Base-by-base conservation (phyloP, 2,329 filamentous ascomycete genomes). In the Apiospora sp. region DNA sequence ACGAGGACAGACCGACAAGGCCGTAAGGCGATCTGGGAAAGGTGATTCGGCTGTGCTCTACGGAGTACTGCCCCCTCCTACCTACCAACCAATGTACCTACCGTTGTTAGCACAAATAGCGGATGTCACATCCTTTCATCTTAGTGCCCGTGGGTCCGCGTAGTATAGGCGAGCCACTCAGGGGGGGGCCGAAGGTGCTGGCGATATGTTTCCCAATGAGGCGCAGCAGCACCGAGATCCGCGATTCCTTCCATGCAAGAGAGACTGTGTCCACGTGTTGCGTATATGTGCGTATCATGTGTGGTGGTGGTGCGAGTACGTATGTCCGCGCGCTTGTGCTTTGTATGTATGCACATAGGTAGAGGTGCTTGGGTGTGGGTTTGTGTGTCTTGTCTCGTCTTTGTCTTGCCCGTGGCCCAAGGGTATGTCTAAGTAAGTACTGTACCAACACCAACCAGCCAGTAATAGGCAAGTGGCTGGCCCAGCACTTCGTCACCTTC, bases 401-500 rank as follows among this genome's bases (percentile, higher is more conserved):
- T 22, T 48, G 46, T 49, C 46, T 49, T 49, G 46, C 46, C 46
- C 46, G 46, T 7, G 22, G 12, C 46, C 46, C 46, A 49, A 49
- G 10, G 46, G 30, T 61, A 34, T 4, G 49, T 51, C 4, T 51
- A n/a, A 13, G 49, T 51, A 24, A 14, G 49, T 51, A n/a, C 24
- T 24, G 49, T 30, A 30, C 51, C 51, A 30, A 41, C 8, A 41
- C 37, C 37, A 41, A 6, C 58, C 58, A 64, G 22, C 58, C 58
- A 64, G 58, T 64, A 14, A 19, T 22, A 64, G n/a, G 34, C 10
- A n/a, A 34, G 22, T 64, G 58, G 58, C 58, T 24, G 34, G 34
- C 58, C 58, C 58, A 64, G 58, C 34, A 41, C 58, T 64, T n/a
- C 58, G 58, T 64, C 34, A 64, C 58, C 58, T 41, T 64, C 58